A percentile compares a stretch with the other conserved stretches of the same genome.
phyloP scores from a whole-genome alignment of 2,329 filamentous ascomycete genomes.

The Neofusicoccum sp. region DNA sequence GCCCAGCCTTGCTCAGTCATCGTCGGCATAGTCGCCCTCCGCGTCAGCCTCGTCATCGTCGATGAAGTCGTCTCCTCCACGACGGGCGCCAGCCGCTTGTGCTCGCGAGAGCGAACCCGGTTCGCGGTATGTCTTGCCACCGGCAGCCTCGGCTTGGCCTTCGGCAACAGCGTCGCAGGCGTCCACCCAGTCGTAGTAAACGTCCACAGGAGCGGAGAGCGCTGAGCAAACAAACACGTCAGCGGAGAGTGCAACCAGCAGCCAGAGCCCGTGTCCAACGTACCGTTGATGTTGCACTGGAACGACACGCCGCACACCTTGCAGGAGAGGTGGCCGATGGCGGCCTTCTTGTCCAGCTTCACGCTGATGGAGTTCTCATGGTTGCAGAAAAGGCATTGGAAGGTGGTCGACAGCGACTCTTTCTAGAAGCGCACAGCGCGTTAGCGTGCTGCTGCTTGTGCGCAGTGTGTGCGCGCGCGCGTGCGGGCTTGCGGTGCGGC shows the following conservation, averaged over 20 bases:
- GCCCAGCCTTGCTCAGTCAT: conserved; percentile 17
- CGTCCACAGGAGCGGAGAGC: conserved; percentile 86
- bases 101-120: not conserved
- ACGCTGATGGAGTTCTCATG: conserved; percentile 90
- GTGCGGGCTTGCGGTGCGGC: not conserved
- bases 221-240: conserved; percentile 52
- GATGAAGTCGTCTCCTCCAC: conserved; percentile 32
- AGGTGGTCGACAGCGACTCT: conserved; percentile 75
- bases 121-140: conserved; percentile 19
- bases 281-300: conserved; percentile 90
- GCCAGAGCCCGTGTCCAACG: conserved; percentile 29
- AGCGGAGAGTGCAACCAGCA: not conserved
- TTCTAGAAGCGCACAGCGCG: conserved; percentile 31
- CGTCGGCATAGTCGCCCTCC: conserved; percentile 36
- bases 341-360: conserved; percentile 90
- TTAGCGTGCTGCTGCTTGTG: conserved; percentile 4
- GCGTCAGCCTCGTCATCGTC: conserved; percentile 40
- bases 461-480: too few relatives aligned
- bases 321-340: conserved; percentile 81
- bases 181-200: conserved; percentile 98
- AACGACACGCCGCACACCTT: conserved; percentile 93
- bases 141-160: conserved; percentile 47
- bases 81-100: conserved; percentile 2
- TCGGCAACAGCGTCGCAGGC: conserved; percentile 76
- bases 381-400: conserved; percentile 97